These are phyloP conservation scores for Plasmodium cynomolgi DNA, from an alignment of 169 alveolate species.

Conservation along the genomic window DNA sequence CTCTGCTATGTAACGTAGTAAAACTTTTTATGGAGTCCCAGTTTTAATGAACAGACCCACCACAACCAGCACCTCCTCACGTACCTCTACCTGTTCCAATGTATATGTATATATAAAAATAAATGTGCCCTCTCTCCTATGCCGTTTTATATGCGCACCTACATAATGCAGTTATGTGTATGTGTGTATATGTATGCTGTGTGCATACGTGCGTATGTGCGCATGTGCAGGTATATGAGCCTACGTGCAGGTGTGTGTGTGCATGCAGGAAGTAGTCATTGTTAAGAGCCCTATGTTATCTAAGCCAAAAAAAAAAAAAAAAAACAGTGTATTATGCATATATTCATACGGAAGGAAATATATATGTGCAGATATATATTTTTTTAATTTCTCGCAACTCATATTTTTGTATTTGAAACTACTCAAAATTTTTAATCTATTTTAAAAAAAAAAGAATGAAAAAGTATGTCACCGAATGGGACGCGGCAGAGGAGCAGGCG, in stretches of 20 bases:
- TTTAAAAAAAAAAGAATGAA: background rate
- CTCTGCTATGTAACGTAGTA: background rate
- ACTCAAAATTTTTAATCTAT: background rate
- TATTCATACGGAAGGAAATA: background rate
- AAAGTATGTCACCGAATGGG: background rate
- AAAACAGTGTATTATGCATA: background rate
- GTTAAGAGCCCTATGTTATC: background rate
- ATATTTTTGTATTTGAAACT: slow-evolving; percentile 2
- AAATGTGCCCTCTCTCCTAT: background rate
- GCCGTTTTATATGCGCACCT: background rate
- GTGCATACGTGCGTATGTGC: slow-evolving; percentile 10
- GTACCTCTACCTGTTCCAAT: background rate
- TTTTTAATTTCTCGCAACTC: slow-evolving; percentile 3
- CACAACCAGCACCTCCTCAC: background rate
- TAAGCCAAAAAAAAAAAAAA: background rate
- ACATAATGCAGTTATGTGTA: background rate
- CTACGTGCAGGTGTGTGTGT: background rate
- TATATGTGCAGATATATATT: background rate
- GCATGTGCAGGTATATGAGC: background rate
- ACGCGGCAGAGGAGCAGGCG: background rate
- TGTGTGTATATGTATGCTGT: background rate
- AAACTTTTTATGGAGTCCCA: background rate
- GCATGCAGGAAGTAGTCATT: background rate
- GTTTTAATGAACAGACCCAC: background rate
- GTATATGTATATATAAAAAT: slow-evolving; percentile 1